Evolutionary conservation across 148 eudicot species (phyloP).

Genomic region (Rhododendron kiyosumense): DNA sequence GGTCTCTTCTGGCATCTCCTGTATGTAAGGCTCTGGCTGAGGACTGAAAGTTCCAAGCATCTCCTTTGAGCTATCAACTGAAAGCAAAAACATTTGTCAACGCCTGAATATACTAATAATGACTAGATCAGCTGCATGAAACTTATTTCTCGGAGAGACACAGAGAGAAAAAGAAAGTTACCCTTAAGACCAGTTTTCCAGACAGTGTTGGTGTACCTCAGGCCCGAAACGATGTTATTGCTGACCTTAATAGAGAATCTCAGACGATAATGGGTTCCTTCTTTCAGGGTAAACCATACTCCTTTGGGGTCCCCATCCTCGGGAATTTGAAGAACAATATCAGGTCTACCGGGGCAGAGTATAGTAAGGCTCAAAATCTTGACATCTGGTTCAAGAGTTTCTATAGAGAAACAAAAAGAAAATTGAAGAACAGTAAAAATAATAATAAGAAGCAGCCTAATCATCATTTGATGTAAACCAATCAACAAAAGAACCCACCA

Average conservation of each 20-base stretch:
- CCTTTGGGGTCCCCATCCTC: slow-evolving; percentile 53
- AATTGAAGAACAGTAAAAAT: not conserved
- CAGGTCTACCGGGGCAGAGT: slow-evolving; percentile 50
- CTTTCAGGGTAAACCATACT: slow-evolving; percentile 75
- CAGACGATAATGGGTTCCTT: slow-evolving; percentile 65
- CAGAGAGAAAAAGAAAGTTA: slow-evolving; percentile 12
- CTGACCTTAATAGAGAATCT: slow-evolving; percentile 64
- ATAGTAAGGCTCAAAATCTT: slow-evolving; percentile 65
- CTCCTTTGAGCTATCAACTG: slow-evolving; percentile 70
- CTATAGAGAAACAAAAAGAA: slow-evolving; percentile 17
- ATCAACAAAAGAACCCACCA: not conserved
- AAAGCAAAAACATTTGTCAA: not conserved
- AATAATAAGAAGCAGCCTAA: not conserved
- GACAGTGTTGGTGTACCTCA: slow-evolving; percentile 62
- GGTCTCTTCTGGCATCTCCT: slow-evolving; percentile 70
- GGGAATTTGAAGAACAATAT: slow-evolving; percentile 53
- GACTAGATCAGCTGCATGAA: not conserved
- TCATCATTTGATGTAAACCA: not conserved
- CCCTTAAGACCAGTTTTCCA: slow-evolving; percentile 92
- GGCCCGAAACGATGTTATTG: slow-evolving; percentile 77
- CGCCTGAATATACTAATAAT: not conserved
- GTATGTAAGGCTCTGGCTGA: slow-evolving; percentile 57
- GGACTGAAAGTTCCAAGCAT: slow-evolving; percentile 84
- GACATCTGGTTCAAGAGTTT: slow-evolving; percentile 64
- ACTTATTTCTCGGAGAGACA: not conserved